phyloP scores from a whole-genome alignment of 768 basidiomycete genomes.

The Lactarius trivialis region DNA sequence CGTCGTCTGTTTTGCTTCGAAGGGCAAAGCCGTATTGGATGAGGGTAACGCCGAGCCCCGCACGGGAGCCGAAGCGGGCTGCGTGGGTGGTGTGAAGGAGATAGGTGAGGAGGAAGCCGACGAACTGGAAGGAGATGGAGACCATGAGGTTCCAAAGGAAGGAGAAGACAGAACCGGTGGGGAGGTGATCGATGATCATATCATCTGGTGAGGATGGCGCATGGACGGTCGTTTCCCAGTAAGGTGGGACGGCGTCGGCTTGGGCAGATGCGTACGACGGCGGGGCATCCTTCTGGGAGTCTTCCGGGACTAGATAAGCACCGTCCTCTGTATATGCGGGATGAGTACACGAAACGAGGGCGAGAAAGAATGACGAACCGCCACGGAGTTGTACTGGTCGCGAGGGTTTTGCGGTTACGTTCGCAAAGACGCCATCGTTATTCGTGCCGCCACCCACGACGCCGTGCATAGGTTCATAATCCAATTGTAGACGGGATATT shows the following conservation, averaged over 20 bases:
- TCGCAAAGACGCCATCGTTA: conserved; percentile 93
- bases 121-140: conserved; percentile 95
- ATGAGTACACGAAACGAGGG: conserved; percentile 5
- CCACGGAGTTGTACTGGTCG: conserved; percentile 52
- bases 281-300: conserved; percentile 73
- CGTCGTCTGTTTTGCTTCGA: conserved; percentile 44
- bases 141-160: conserved; percentile 93
- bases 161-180: conserved; percentile 73
- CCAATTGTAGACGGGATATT: conserved; percentile 41
- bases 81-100: conserved; percentile 92
- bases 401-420: conserved; percentile 85
- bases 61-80: conserved; percentile 86
- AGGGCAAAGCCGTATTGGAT: conserved; percentile 92
- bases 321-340: conserved; percentile 47
- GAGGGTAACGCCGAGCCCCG: conserved; percentile 91
- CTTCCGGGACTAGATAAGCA: conserved; percentile 76
- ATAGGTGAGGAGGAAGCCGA: conserved; percentile 89
- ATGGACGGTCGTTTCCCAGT: conserved; percentile 97
- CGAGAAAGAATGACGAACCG: conserved; percentile 37
- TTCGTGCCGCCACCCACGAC: conserved; percentile 57
- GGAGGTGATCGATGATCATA: conserved; percentile 85
- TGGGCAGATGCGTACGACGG: conserved; percentile 91
- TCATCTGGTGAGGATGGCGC: conserved; percentile 71
- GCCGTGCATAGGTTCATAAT: conserved; percentile 34
- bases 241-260: conserved; percentile 93